Evolutionary conservation across 306 rosid genomes (phyloP), one percentile per base, ranked within the genome.

Genomic region (Medicago lupulina): DNA sequence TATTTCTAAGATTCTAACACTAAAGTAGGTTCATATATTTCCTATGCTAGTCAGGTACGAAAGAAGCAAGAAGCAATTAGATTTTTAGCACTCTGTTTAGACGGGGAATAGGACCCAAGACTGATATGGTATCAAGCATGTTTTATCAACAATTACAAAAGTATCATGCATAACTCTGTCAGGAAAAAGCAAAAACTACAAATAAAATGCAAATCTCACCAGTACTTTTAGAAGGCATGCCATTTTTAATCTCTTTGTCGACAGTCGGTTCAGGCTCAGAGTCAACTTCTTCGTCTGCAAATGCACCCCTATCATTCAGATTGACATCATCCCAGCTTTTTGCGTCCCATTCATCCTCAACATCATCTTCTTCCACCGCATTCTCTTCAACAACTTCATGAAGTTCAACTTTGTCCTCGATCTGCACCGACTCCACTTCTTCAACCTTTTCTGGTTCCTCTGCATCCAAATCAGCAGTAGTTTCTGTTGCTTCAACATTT

Each of bases 271-370:
- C 87, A 43, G 93, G 84, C 79, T 86, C 90, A 7, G 95, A 86
- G 71, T 93, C 97, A 34, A 58, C 89, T 82, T 95, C 99, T 87
- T 95, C 99, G 36, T 95, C 97, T 49, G 92, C 96, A 84, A 95
- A 95, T 19, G 97, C 89, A 10, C 86, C 74, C 19, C 76, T 89
- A 19, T 83, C 78, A 67, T 86, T 86, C 55, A 95, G 83, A 80
- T 86, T 86, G 79, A 92, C 89, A 79, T 95, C 97, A 74, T 92
- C 97, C 97, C 97, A 95, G 84, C 97, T 92, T 92, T 90, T 95
- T 43, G 90, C 91, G 73, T 95, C 99, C 99, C 97, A 95, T 73
- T 92, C 97, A 72, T 90, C 98, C 79, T 88, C 98, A 31, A 71
- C 93, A 0, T 85, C 97, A 3, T 91, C 98, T 25, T 87, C 93